Evolutionary conservation across 1,284 basidiomycete species (phyloP), one percentile per base, ranked within the genome.

Genomic region (Blastosporella zonata): DNA sequence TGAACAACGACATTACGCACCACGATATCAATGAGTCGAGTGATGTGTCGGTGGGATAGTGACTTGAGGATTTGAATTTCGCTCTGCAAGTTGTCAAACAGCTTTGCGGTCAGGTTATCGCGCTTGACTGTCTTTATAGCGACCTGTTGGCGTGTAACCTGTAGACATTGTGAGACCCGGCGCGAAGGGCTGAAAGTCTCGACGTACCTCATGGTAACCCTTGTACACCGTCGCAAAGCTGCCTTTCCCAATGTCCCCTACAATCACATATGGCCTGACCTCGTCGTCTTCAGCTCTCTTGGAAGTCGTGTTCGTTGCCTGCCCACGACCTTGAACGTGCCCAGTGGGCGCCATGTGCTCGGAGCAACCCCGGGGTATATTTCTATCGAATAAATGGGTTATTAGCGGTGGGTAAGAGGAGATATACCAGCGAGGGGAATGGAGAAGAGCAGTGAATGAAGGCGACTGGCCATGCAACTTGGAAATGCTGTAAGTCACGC

Each of bases 51-150:
- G 67, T 99, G 93, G 15, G 88, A 90, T 50, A 98, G 82, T 2
- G 87, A 85, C 73, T 97, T 98, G 61, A 99, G 82, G 57, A 99
- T 98, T 56, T 92, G 87, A 57, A 99, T 98, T 76, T 99, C 96
- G 60, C 88, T 93, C 67, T 97, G 93, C 23, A 99, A 81, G 64
- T 98, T 99, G 68, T 98, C 95, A 50, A 97, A 84, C 18, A 98
- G 82, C 73, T 98, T 99, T 20, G 87, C 76, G 20, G 88, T 94
- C 27, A 99, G 82, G 59, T 89, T 93, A 60, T 88, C 84, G 44
- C 89, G 84, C 52, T 87, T 90, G 52, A 99, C 93, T 3, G 93
- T 91, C 78, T 99, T 99, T 74, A 99, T 90, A 4, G 96, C 97
- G 33, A 98, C 91, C 35, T 83, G 77, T 22, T 79, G 70, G 57